Evolutionary conservation across 1,284 basidiomycete genomes (phyloP), one percentile per base, ranked within the genome.

Genomic region (Malassezia psittaci): DNA sequence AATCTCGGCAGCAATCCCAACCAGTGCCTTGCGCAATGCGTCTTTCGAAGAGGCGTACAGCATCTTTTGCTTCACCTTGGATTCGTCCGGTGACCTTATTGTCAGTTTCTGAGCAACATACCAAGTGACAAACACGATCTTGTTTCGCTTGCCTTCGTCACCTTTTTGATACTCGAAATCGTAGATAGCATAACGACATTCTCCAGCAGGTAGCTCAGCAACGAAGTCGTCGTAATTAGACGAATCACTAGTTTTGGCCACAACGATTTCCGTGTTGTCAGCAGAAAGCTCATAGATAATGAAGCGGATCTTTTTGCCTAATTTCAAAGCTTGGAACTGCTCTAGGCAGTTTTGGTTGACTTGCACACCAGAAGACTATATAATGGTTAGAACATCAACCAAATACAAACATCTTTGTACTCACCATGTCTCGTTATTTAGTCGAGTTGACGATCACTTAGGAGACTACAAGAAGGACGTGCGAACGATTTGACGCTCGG

Each of bases 11-110:
- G 81, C 79, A 64, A 90, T 80, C 44, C 88, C 88, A 16, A 81
- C 74, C 76, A 61, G 94, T 43, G 81, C 75, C 61, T 81, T 82
- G 74, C 83, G 83, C 57, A 98, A 78, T 11, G 85, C 87, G 41
- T 91, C 88, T 77, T 86, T 88, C 63, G 93, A 96, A 21, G 90
- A 86, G 40, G 93, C 87, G 77, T 83, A 88, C 68, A 96, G 74
- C 91, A 98, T 96, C 86, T 94, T 96, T 74, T 83, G 78, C 79
- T 86, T 91, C 77, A 94, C 81, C 79, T 83, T 87, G 50, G 90
- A 83, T 40, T 79, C 79, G 74, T 94, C 90, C 60, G 93, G 93
- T 21, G 85, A 83, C 90, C 90, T 94, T 1, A 41, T 15, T 21
- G 18, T 12, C 10, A 18, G 16, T 10, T 3, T 9, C 16, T 21